Evolutionary conservation across 139 green algal genomes (phyloP), one percentile per base, ranked within the genome.

Genomic region (Auxenochlorella protothecoides): DNA sequence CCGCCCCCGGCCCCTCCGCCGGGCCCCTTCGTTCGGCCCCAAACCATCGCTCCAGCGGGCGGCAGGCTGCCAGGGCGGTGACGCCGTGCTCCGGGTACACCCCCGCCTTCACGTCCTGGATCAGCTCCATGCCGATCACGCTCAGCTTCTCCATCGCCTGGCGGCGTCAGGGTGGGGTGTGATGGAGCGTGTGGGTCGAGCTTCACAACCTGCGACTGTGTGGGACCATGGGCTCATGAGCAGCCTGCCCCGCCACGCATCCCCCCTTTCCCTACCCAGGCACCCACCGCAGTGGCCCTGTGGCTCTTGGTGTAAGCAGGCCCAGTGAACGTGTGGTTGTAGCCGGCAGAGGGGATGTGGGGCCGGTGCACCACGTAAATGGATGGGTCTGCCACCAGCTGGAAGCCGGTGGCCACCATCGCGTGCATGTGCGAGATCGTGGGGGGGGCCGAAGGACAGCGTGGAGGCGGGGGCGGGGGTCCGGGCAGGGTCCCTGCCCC

Each of bases 361-460:
- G 79, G 79, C 44, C 76, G 67, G 51, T 84, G 79, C 8, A 84
- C 68, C 59, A 84, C 75, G 56, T 54, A 84, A 11, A 62, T 71
- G 3, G 59, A 67, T 53, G 79, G 74, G 70, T 78, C 75, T 4
- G 63, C 71, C 27, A 69, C 71, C 5, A 76, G 65, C 9, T 57
- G 57, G 62, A 71, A 71, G 12, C 71, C 71, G n/a, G 8, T 59
- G 8, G 15, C 5, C 52, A 13, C 27, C 61, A 76, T 62, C 13
- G 69, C n/a, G 59, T 64, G 68, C n/a, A 60, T 63, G 27, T 76
- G 71, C 6, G 51, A 53, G 61, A 71, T 76, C 52, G n/a, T 71
- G 65, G 27, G 27, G 27, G 27, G 27, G 27, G 27, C 1, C 0
- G 27, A 44, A 44, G 1, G 27, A 44, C 0, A 44, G 27, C 27